Conservation (phyloP, 2,329 filamentous ascomycete species). For the Diaporthe capsici region DNA sequence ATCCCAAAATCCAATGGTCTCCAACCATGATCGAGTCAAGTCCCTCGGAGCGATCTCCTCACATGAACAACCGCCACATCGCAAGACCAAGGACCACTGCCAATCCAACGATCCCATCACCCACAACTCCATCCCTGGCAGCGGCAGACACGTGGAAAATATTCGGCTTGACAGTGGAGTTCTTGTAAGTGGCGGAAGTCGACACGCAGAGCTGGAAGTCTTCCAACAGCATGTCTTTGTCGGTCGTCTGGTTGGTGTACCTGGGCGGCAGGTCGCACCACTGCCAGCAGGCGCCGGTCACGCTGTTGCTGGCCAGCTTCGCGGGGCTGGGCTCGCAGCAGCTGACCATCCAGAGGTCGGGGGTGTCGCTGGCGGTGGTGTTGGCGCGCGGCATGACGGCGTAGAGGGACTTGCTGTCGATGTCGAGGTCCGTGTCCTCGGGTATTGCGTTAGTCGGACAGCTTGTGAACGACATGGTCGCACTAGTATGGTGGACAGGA, state of each 20-base stretch:
- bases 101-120: background rate
- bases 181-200: background rate
- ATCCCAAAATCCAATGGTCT: background rate
- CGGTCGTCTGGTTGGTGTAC: background rate
- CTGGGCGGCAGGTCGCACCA: conserved; percentile 10
- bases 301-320: background rate
- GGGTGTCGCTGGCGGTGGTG: background rate
- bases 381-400: background rate
- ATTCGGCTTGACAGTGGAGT: background rate
- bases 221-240: no score
- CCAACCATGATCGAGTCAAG: background rate
- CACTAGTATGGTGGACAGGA: no score
- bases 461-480: background rate
- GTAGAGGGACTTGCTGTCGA: background rate
- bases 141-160: background rate
- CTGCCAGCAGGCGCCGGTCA: background rate
- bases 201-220: background rate
- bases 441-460: background rate
- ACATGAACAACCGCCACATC: background rate
- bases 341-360: conserved; percentile 1
- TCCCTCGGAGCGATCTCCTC: background rate
- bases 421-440: background rate
- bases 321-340: background rate
- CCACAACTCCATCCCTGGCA: background rate
- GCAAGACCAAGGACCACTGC: background rate